Conservation (phyloP, 805 yeast species). For the Metschnikowia reukaufii region DNA sequence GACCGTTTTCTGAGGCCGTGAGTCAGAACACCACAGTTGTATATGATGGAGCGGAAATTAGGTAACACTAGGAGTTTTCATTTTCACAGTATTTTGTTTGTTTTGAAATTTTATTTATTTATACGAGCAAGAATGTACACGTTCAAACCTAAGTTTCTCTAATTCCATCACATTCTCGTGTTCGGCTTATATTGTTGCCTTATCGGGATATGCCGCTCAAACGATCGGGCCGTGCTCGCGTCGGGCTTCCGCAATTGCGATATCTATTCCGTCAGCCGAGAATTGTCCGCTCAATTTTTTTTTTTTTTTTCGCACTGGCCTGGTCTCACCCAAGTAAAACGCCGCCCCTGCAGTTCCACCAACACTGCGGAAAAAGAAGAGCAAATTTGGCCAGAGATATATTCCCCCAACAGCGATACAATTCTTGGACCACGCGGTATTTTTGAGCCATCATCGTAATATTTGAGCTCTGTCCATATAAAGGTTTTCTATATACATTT, state of each 20-base stretch:
- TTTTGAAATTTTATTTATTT: too few species aligned
- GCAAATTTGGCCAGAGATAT: slow-evolving; percentile 6
- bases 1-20: background rate
- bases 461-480: background rate
- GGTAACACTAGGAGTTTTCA: background rate
- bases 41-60: background rate
- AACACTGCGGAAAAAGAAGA: slow-evolving; percentile 1
- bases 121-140: too few species aligned
- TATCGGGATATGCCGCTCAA: background rate
- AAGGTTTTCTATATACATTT: background rate
- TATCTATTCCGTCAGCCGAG: background rate
- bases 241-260: background rate
- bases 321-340: background rate
- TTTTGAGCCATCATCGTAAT: background rate
- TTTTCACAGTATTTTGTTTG: background rate
- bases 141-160: too few species aligned
- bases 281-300: background rate
- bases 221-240: background rate
- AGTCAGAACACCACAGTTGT: background rate
- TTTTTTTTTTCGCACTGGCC: background rate
- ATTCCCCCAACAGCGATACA: too few species aligned
- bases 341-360: slow-evolving; percentile 6
- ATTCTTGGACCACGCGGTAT: too few species aligned
- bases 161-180: background rate
- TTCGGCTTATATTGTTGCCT: background rate